Conservation (phyloP, 2,329 filamentous ascomycete genomes). For the Alternaria postmessia region DNA sequence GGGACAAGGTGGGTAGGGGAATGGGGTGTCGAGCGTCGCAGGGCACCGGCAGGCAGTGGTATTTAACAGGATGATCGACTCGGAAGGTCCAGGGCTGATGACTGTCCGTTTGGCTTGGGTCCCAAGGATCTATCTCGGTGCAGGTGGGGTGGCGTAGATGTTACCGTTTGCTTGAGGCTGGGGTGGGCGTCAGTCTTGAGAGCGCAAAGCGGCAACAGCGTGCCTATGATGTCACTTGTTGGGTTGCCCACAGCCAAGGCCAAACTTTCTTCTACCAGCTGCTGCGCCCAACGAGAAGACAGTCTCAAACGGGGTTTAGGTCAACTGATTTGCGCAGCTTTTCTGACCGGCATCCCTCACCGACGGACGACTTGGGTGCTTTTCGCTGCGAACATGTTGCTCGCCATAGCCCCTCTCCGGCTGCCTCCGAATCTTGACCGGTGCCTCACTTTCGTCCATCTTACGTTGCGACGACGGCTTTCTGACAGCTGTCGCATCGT, state of each 20-base stretch:
- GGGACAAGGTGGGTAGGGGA: constrained; percentile 31
- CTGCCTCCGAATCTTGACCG: constrained; percentile 16
- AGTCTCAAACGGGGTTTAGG: background rate
- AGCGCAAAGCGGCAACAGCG: constrained; percentile 1
- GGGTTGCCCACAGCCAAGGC: constrained; percentile 10
- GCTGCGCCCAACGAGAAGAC: constrained; percentile 21
- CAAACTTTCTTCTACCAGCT: constrained; percentile 6
- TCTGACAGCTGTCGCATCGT: background rate
- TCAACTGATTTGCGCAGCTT: constrained; percentile 20
- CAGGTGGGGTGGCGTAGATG: constrained; percentile 30
- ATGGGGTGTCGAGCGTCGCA: constrained; percentile 20
- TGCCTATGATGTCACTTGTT: constrained; percentile 23
- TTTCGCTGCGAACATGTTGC: constrained; percentile 15
- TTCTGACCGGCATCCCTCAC: constrained; percentile 18
- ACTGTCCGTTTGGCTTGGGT: constrained; percentile 30
- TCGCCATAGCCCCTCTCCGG: constrained; percentile 15
- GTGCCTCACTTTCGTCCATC: constrained; percentile 10
- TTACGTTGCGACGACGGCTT: background rate
- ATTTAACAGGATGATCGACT: constrained; percentile 27
- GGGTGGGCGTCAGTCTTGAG: constrained; percentile 20
- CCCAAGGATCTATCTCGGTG: constrained; percentile 20
- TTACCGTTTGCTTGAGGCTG: constrained; percentile 29
- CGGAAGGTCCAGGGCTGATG: constrained; percentile 23
- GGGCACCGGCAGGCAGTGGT: constrained; percentile 27
- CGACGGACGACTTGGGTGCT: constrained; percentile 3